Base-by-base conservation (phyloP, 2,329 filamentous ascomycete species). In the Arthroderma sp. region DNA sequence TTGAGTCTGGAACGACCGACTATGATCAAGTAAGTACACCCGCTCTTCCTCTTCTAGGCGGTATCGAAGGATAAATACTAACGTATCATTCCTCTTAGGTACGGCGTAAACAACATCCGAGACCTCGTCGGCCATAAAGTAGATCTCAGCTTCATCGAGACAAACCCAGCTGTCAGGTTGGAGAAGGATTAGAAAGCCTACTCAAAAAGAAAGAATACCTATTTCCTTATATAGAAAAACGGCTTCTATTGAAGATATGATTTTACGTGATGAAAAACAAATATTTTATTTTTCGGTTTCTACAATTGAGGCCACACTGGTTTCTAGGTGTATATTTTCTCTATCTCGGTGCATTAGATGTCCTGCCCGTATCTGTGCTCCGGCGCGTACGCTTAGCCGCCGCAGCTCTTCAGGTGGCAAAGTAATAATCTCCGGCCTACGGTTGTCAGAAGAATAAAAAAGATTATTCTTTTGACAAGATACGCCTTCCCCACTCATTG, bases 101-200 rank as follows among this genome's bases (percentile, higher is more conserved):
- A 83, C 62, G 78, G 75, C 57, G 85, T 86, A 49, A 85, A 78
- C 58, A 95, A 95, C 65, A 95, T 95, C 56, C 79, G 88, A 55
- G 87, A 94, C 66, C 68, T 95, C 58, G 71, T 98, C 44, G 89
- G 89, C 9, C 89, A 98, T 70, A 94, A 94, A 71, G 88, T 95
- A 36, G 88, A 96, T 67, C 68, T 96, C 60, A 80, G 80, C 59
- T 95, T 95, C 69, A 87, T 98, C 54, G 82, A 93, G 71, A 80
- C 74, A 54, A 95, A 94, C 66, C 81, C 89, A 7, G 91, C 89
- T 15, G 88, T 96, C 49, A 76, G 89, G 63, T 70, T 96, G 61
- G 85, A 93, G 56, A 89, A 87, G 70, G 77, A 86, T 55, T 89
- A 78, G 58, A 62, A 34, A 46, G 37, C 10, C 28, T 22, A 22